Percentiles rank a stretch among this genome's conserved stretches.
These are phyloP conservation scores for Apiospora phragmitis DNA, from an alignment of 2,329 filamentous ascomycete species.

Conservation along the genomic window DNA sequence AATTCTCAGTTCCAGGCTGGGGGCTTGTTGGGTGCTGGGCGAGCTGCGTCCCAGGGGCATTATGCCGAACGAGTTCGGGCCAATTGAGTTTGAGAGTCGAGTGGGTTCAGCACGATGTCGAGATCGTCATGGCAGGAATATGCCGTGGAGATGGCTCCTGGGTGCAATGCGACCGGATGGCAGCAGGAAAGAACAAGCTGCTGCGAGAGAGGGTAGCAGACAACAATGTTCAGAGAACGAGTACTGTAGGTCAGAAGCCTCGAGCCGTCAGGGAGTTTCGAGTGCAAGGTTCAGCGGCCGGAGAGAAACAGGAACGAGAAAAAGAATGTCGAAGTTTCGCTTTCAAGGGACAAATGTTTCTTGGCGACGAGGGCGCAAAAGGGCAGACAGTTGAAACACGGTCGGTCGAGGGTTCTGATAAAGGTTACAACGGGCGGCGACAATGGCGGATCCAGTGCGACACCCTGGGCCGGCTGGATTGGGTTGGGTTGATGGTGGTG, in stretches of 20 bases:
- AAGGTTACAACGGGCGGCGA: conserved; percentile 13
- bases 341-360: conserved; percentile 6
- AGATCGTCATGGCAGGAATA: conserved; percentile 15
- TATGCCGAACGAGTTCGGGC: conserved; percentile 13
- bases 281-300: neutral
- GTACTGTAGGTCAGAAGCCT: neutral
- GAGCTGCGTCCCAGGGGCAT: conserved; percentile 11
- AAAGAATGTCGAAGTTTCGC: conserved; percentile 9
- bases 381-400: conserved; percentile 9
- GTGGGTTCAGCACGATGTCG: conserved; percentile 11
- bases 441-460: conserved; percentile 11
- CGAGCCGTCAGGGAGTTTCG: conserved; percentile 3
- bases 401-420: conserved; percentile 11
- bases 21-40: conserved; percentile 4
- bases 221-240: neutral
- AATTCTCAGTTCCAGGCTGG: conserved; percentile 15
- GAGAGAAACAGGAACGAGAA: conserved; percentile 5
- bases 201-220: neutral
- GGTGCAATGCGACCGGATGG: conserved; percentile 7
- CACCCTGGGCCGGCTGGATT: conserved; percentile 2
- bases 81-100: conserved; percentile 12
- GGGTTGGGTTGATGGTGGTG: conserved; percentile 3
- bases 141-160: neutral
- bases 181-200: neutral
- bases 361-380: conserved; percentile 7